Evolutionary conservation across 306 rosid genomes (phyloP).

Genomic region (Dicorynia guianensis): DNA sequence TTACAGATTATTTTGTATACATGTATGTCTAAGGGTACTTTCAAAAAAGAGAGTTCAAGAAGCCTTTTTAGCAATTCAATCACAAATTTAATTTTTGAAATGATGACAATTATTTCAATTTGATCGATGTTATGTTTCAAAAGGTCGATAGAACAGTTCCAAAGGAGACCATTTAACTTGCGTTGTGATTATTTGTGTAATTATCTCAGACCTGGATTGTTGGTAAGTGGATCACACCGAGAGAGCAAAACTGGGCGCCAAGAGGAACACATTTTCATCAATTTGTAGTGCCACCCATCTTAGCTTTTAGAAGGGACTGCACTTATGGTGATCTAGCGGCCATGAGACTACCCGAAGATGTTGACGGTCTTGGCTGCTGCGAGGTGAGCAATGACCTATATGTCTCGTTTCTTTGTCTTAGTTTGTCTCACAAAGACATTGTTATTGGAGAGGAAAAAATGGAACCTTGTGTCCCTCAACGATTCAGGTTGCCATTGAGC

Average conservation of each 20-base stretch:
- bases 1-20: too few species aligned
- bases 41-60: background rate
- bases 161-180: background rate
- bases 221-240: conserved; percentile 92
- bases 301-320: conserved; percentile 80
- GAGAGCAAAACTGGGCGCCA: conserved; percentile 90
- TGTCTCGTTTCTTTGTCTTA: background rate
- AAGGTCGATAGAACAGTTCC: background rate
- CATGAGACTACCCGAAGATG: conserved; percentile 79
- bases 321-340: conserved; percentile 93
- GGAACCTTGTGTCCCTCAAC: too few species aligned
- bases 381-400: conserved; percentile 62
- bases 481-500: too few species aligned
- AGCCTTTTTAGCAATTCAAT: background rate
- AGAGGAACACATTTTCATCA: conserved; percentile 85
- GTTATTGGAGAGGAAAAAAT: too few species aligned
- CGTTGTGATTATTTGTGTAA: background rate
- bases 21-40: background rate
- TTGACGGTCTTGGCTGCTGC: conserved; percentile 77
- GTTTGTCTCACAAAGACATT: too few species aligned
- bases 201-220: conserved; percentile 85
- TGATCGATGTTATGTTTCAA: background rate
- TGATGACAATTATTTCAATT: background rate
- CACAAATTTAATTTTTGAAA: background rate
- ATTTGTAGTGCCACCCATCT: conserved; percentile 90